Conservation (phyloP, 2,329 filamentous ascomycete genomes). For the Metarhizium album region DNA sequence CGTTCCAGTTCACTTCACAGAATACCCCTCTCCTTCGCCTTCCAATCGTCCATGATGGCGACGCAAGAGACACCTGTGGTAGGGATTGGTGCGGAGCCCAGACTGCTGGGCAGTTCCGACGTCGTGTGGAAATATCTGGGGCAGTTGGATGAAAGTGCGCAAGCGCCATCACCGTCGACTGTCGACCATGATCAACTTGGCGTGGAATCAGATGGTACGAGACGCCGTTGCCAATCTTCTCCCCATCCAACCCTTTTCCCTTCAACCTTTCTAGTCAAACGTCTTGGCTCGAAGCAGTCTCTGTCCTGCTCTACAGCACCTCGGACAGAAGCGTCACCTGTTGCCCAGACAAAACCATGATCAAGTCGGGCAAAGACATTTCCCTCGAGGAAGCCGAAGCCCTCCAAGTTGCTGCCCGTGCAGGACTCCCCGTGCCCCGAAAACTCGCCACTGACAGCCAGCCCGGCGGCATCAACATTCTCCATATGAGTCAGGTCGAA, state of each 20-base stretch:
- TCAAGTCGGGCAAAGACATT: background rate
- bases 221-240: background rate
- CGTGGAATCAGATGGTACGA: background rate
- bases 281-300: background rate
- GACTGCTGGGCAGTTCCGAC: background rate
- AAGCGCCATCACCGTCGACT: background rate
- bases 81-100: background rate
- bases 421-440: background rate
- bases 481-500: background rate
- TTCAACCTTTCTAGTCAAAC: background rate
- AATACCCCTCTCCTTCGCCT: background rate
- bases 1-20: background rate
- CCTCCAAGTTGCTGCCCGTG: background rate
- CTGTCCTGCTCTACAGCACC: background rate
- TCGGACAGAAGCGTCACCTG: background rate
- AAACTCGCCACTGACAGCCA: constrained; percentile 1
- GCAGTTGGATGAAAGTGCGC: background rate
- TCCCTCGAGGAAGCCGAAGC: constrained; percentile 1
- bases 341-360: background rate
- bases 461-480: background rate
- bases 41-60: background rate
- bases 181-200: background rate
- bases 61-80: background rate
- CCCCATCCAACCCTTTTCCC: background rate
- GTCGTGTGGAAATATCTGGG: background rate